Percentiles rank a stretch among this genome's conserved stretches.
These are phyloP conservation scores for Gautieria morchelliformis DNA, from an alignment of 768 basidiomycete species.

Conservation along the genomic window DNA sequence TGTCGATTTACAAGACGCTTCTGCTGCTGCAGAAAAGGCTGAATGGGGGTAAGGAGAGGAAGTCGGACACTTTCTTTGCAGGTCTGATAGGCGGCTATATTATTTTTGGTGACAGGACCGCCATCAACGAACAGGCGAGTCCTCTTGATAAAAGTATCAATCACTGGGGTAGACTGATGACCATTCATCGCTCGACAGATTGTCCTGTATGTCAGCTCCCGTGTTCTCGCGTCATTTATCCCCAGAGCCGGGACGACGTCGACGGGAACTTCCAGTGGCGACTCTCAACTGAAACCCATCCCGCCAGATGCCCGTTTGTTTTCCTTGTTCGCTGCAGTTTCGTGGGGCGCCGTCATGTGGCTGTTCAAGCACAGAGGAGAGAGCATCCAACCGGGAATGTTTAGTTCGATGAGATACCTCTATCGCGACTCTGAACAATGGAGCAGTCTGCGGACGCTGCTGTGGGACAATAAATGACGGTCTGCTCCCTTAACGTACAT, in stretches of 20 bases:
- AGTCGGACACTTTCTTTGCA: constrained; percentile 81
- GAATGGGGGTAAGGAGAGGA: constrained; percentile 76
- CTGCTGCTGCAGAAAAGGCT: constrained; percentile 73
- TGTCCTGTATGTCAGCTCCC: constrained; percentile 90
- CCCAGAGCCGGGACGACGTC: constrained; percentile 60
- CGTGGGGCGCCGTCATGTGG: constrained; percentile 98
- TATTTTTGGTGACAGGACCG: constrained; percentile 77
- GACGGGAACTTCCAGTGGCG: constrained; percentile 18
- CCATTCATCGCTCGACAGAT: constrained; percentile 43
- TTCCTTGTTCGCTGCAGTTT: constrained; percentile 74
- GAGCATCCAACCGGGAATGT: constrained; percentile 95
- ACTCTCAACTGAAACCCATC: constrained; percentile 41
- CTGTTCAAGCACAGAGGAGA: constrained; percentile 80
- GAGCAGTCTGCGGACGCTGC: constrained; percentile 68
- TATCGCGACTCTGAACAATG: constrained; percentile 90
- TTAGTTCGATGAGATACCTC: constrained; percentile 90
- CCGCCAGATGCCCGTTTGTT: constrained; percentile 84
- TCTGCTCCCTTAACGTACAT: not conserved
- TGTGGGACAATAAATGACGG: constrained; percentile 81
- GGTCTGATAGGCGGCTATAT: constrained; percentile 88
- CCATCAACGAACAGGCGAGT: constrained; percentile 86
- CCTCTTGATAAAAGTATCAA: not conserved
- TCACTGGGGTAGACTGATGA: not conserved
- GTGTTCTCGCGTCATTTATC: constrained; percentile 85
- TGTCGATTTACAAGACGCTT: constrained; percentile 82